Evolutionary conservation across 2,329 filamentous ascomycete genomes (phyloP), one percentile per base, ranked within the genome.

Genomic region (Orbilia oligospora): DNA sequence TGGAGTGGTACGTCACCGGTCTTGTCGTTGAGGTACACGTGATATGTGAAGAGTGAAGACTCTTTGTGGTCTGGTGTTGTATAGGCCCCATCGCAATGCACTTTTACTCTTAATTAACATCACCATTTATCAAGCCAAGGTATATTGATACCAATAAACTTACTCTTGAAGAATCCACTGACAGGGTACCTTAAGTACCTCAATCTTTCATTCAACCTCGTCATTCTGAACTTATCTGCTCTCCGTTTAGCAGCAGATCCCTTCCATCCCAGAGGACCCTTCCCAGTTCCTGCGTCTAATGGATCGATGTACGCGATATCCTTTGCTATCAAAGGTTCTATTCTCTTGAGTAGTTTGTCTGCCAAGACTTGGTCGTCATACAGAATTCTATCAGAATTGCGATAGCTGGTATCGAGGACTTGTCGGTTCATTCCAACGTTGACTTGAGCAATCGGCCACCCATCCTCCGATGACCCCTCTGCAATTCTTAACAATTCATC

Each of bases 321-420:
- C 0, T 84, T 85, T 10, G 36, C 58, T 18, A 89, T 81, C 22
- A 85, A 84, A 4, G 84, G 84, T 72, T 84, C 83, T 14, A 89
- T 83, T 9, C 93, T 87, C 48, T 85, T 86, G 87, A 91, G 91
- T 0, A 96, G 81, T 22, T 89, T 88, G 24, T 88, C 86, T 0
- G 89, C 90, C 0, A 95, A 80, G 0, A 88, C 88, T 2, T 87
- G 85, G 14, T 88, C 84, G 82, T 96, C 92, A 88, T 90, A 92
- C 81, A 96, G 91, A 80, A 95, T 92, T 2, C 93, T 88, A n/a
- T 91, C 91, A 81, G 91, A 91, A 78, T 92, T 90, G 16, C 93
- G 87, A 61, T 75, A 73, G 27, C 76, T 79, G 0, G 70, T 79
- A 22, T 75, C 71, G 4, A 81, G 64, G 36, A 82, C 70, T 20